A percentile compares a stretch with the other conserved stretches of the same genome.
Conservation (phyloP, 2,329 filamentous ascomycete genomes). For the Xenoacremonium recifei region DNA sequence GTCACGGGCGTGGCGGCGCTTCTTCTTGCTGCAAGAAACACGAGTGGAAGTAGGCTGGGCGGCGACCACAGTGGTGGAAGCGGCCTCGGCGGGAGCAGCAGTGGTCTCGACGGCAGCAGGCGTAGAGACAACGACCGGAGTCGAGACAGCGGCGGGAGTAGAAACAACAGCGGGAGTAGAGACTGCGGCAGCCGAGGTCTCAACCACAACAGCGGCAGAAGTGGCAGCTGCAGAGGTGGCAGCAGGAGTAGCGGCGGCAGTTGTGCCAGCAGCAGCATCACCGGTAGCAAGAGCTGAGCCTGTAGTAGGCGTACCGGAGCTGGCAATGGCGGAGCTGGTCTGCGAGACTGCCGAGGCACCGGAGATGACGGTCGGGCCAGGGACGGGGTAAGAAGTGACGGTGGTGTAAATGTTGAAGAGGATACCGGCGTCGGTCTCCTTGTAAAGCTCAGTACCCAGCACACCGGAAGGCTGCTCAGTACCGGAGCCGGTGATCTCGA, state of each 20-base stretch:
- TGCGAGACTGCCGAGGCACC: slow-evolving; percentile 18
- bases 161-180: slow-evolving; percentile 5
- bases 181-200: slow-evolving; percentile 5
- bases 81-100: slow-evolving; percentile 5
- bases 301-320: slow-evolving; percentile 13
- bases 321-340: slow-evolving; percentile 14
- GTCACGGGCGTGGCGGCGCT: slow-evolving; percentile 24
- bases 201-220: slow-evolving; percentile 6
- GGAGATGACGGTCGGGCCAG: slow-evolving; percentile 27
- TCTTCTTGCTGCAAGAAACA: slow-evolving; percentile 15
- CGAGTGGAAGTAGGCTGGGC: slow-evolving; percentile 7
- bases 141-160: slow-evolving; percentile 9
- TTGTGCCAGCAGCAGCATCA: slow-evolving; percentile 7
- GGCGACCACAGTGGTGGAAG: slow-evolving; percentile 15
- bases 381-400: slow-evolving; percentile 26
- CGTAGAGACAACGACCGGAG: slow-evolving; percentile 8
- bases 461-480: slow-evolving; percentile 32
- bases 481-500: slow-evolving; percentile 43
- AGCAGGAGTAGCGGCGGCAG: slow-evolving; percentile 8
- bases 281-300: slow-evolving; percentile 12
- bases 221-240: slow-evolving; percentile 10
- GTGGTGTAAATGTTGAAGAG: slow-evolving; percentile 32
- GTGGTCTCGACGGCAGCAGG: slow-evolving; percentile 1
- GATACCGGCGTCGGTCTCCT: slow-evolving; percentile 30
- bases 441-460: slow-evolving; percentile 32